phyloP scores from a whole-genome alignment of 805 yeast genomes.

The Candida maesae region DNA sequence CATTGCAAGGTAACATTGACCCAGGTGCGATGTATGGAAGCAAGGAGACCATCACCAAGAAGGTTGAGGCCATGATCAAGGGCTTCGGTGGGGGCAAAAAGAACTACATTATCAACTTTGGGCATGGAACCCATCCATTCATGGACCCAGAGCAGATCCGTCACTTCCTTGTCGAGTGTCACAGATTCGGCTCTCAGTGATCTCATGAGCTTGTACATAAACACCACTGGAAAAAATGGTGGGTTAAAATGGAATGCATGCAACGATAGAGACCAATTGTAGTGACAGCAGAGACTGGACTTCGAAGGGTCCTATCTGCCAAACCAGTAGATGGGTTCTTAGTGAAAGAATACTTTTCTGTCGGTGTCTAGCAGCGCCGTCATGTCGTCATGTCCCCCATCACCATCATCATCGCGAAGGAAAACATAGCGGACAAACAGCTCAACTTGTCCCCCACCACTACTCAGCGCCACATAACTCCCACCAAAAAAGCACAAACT shows the following conservation, averaged over 20 bases:
- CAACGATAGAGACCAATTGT: too few relatives aligned
- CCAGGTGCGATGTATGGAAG: constrained; percentile 95
- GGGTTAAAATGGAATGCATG: too few relatives aligned
- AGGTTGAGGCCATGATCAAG: constrained; percentile 82
- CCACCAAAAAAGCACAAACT: background rate
- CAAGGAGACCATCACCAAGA: constrained; percentile 69
- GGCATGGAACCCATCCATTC: constrained; percentile 98
- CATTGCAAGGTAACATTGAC: constrained; percentile 92
- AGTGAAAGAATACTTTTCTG: too few relatives aligned
- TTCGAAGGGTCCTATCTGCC: too few relatives aligned
- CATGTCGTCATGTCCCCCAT: too few relatives aligned
- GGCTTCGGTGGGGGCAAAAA: constrained; percentile 95
- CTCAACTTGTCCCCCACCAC: background rate
- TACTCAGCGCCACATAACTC: background rate
- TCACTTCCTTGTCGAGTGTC: constrained; percentile 84
- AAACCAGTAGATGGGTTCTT: too few relatives aligned
- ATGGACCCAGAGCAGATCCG: constrained; percentile 90
- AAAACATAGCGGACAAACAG: too few relatives aligned
- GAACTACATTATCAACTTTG: constrained; percentile 89
- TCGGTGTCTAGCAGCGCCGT: too few relatives aligned
- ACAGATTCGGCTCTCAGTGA: constrained; percentile 60
- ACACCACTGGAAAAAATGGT: too few relatives aligned
- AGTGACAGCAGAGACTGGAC: too few relatives aligned
- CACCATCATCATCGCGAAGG: too few relatives aligned
- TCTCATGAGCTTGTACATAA: background rate